A percentile compares a stretch with the other conserved stretches of the same genome.
Conservation (phyloP, 768 basidiomycete species). For the Phaffia australis region DNA sequence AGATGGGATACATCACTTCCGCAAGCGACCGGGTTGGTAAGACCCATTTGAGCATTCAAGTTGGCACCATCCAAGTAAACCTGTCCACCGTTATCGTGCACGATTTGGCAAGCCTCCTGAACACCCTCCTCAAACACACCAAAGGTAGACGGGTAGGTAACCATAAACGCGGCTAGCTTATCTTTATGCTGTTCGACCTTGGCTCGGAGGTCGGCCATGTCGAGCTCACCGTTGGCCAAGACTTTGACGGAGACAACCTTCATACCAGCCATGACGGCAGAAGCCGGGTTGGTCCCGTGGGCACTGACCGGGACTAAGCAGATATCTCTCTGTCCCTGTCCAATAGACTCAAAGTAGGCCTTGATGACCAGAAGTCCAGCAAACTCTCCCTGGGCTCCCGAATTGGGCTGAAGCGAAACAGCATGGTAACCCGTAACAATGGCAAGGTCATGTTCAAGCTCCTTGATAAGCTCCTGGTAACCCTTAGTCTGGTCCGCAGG, state of each 20-base stretch:
- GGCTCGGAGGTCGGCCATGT: constrained; percentile 66
- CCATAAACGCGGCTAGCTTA: constrained; percentile 67
- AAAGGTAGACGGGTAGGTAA: constrained; percentile 94
- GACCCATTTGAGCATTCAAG: constrained; percentile 81
- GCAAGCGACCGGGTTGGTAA: constrained; percentile 78
- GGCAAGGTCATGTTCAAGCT: constrained; percentile 81
- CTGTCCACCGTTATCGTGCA: constrained; percentile 90
- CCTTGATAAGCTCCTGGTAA: constrained; percentile 72
- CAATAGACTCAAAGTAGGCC: constrained; percentile 83
- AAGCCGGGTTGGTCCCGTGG: constrained; percentile 97
- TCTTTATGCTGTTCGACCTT: constrained; percentile 89
- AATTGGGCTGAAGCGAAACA: constrained; percentile 96
- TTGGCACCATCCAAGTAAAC: constrained; percentile 97
- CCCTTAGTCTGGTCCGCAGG: constrained; percentile 81
- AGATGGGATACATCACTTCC: constrained; percentile 97
- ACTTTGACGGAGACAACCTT: constrained; percentile 95
- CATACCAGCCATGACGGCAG: constrained; percentile 91
- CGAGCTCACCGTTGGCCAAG: constrained; percentile 72
- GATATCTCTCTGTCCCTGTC: constrained; percentile 72
- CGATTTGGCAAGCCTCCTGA: constrained; percentile 72
- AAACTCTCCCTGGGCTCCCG: constrained; percentile 95
- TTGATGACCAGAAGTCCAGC: constrained; percentile 88
- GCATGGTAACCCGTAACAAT: constrained; percentile 93
- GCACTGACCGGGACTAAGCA: constrained; percentile 92
- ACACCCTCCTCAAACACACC: constrained; percentile 95